Base-by-base conservation (phyloP, 352 stramenopile genomes). In the Phytophthora tentaculata region DNA sequence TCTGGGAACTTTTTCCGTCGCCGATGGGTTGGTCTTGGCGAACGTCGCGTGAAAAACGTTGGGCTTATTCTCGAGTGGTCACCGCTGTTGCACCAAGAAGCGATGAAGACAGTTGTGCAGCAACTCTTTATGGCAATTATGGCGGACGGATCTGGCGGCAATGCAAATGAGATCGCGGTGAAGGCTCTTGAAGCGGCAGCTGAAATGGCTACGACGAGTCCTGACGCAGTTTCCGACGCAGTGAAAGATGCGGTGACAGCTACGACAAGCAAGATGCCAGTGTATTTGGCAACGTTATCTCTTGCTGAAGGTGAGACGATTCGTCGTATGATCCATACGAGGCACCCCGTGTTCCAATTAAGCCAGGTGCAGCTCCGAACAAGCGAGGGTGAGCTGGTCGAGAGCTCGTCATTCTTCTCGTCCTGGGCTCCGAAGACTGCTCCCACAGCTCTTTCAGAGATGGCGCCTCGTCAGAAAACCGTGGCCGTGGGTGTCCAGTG, bases 241-340 rank as follows among this genome's bases (percentile, higher is more conserved):
- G 44, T 94, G 4, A 88, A 86, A 44, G 56, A 64, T 47, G 79
- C 83, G 2, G 86, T 92, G 8, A 43, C 71, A 20, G 37, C 41
- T 12, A 51, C 74, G 14, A 78, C 78, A 0, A 74, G 75, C 22
- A 67, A 63, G 0, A 69, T 82, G 37, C 83, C 88, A 0, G 84
- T 93, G 22, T 98, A 94, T 69, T 91, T 99, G 51, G 96, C 98
- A 35, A 97, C 93, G 2, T 76, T 99, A 43, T 99, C 96, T 12
- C 83, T 99, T 45, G 94, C 95, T 13, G 98, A 99, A 76, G 98
- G 97, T 7, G 97, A 99, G 76, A 99, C 95, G 28, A 92, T 99
- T 76, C 90, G 97, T 24, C 85, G 97, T 26, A 97, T 98, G 70
- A 98, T 99, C 61, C 97, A 99, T 76, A 89, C 91, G 59, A 85